Conservation (phyloP, 495 filamentous ascomycete species). For the Lophiotrema nucula region DNA sequence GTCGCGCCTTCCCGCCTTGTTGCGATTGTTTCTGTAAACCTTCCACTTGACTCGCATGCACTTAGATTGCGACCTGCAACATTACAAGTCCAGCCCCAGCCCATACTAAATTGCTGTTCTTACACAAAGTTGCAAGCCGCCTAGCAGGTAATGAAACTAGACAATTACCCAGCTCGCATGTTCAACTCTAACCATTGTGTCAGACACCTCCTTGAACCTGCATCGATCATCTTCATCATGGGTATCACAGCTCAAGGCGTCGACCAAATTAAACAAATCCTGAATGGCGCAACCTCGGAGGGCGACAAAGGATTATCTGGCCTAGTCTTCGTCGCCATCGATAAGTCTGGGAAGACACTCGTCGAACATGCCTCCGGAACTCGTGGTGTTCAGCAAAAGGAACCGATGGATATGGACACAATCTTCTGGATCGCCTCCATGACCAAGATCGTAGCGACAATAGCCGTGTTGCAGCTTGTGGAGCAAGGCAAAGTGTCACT, state of each 20-base stretch:
- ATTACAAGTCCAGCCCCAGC: too few species aligned
- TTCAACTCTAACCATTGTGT: too few species aligned
- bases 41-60: too few species aligned
- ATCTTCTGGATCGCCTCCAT: constrained; percentile 59
- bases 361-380: constrained; percentile 49
- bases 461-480: constrained; percentile 59
- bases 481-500: constrained; percentile 51
- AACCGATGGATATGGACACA: constrained; percentile 50
- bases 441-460: constrained; percentile 54
- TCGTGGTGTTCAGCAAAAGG: constrained; percentile 38
- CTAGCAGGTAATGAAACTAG: too few species aligned
- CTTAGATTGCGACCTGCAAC: too few species aligned
- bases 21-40: too few species aligned
- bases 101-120: too few species aligned
- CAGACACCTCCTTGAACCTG: too few species aligned
- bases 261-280: constrained; percentile 20
- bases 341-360: constrained; percentile 45
- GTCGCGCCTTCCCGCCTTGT: too few species aligned
- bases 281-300: constrained; percentile 14
- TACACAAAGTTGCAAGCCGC: too few species aligned
- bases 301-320: constrained; percentile 43
- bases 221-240: too few species aligned
- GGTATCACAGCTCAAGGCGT: constrained; percentile 16
- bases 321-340: constrained; percentile 46
- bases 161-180: too few species aligned